Percentiles rank a stretch among this genome's conserved stretches.
These are phyloP conservation scores for Avicennia marina DNA, from an alignment of 257 asterid species.

Conservation along the genomic window DNA sequence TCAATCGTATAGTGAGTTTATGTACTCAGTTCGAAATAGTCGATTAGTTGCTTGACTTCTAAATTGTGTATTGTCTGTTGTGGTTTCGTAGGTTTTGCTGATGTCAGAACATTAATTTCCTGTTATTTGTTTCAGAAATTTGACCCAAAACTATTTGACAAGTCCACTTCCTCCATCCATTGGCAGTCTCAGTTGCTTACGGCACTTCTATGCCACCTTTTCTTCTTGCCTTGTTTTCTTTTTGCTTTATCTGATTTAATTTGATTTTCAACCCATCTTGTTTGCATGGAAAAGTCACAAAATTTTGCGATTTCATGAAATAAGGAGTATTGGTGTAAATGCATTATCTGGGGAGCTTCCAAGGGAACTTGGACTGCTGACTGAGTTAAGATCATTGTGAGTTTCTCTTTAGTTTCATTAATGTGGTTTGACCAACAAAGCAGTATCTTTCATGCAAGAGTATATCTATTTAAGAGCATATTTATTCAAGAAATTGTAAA, in stretches of 20 bases:
- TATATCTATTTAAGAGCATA: background rate
- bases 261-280: background rate
- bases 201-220: constrained; percentile 42
- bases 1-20: background rate
- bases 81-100: background rate
- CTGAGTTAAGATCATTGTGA: too few species aligned
- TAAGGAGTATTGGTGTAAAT: constrained; percentile 51
- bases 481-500: background rate
- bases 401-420: constrained; percentile 2
- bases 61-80: too few species aligned
- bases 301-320: background rate
- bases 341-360: constrained; percentile 77
- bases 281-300: background rate
- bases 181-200: constrained; percentile 53
- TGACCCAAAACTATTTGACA: constrained; percentile 55
- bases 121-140: constrained; percentile 32
- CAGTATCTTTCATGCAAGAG: background rate
- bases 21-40: too few species aligned
- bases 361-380: constrained; percentile 57
- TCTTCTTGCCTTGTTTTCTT: background rate
- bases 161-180: constrained; percentile 66
- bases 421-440: background rate
- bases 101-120: background rate
- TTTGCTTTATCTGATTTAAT: background rate
- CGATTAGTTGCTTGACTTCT: too few species aligned